Evolutionary conservation across 352 stramenopile genomes (phyloP), one percentile per base, ranked within the genome.

Genomic region (Phytophthora fragariaefolia): DNA sequence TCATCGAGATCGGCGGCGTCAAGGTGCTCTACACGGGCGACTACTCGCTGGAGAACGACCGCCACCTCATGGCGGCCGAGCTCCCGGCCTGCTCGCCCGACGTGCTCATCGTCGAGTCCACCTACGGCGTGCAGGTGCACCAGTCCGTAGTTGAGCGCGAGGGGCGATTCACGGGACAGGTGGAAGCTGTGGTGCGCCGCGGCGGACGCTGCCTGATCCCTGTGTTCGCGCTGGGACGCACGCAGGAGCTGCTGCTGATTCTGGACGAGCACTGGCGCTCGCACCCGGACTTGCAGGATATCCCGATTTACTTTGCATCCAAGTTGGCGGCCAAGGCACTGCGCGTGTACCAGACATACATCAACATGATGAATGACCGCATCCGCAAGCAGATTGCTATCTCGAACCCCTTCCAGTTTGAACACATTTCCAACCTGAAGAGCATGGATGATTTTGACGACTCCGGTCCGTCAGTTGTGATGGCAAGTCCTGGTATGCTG

Each of bases 341-440:
- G 65, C 86, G 98, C 32, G 96, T 99, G 20, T 99, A 99, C 87
- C 96, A 99, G 74, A 99, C 97, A 17, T 99, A 99, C 79, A 98
- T 99, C 57, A 99, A 99, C 75, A 99, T 99, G 96, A 99, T 99
- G 98, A 99, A 99, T 82, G 90, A 97, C 7, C 89, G 98, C 58
- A 99, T 97, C 46, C 87, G 90, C 48, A 96, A 97, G 71, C 96
- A 99, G 77, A 99, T 99, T 80, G 96, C 98, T 52, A 93, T 99
- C 38, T 96, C 88, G 45, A 99, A 99, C 78, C 97, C 97, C 20
- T 99, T 99, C 75, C 86, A 95, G 42, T 99, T 99, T 69, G 80
- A 96, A 30, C 91, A 98, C 73, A 99, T 99, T 66, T 96, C 93
- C 38, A 99, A 99, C 71, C 75, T 99, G 13, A 98, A 98, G 77